A percentile compares a stretch with the other conserved stretches of the same genome.
Conservation (phyloP, 805 yeast genomes). For the Dipodascopsis tothii region DNA sequence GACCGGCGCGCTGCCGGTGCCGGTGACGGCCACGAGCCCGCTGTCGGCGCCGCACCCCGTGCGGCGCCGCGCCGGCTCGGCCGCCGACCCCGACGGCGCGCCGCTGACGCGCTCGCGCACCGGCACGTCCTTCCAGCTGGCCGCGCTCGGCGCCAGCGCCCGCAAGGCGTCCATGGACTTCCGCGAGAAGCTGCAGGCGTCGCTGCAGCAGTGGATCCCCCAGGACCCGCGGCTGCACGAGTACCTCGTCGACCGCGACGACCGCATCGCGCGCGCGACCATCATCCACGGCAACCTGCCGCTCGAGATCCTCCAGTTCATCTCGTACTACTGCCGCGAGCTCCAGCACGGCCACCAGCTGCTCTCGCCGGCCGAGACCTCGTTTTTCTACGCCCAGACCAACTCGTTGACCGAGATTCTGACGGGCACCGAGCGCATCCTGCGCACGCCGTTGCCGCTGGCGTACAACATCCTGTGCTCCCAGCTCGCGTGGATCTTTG, state of each 20-base stretch:
- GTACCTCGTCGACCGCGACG: conserved; percentile 18
- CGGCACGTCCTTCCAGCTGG: neutral
- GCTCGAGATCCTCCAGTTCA: conserved; percentile 15
- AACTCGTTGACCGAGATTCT: conserved; percentile 12
- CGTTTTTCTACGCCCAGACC: conserved; percentile 8
- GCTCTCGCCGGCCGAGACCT: conserved; percentile 7
- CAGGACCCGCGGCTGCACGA: conserved; percentile 9
- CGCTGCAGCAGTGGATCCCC: conserved; percentile 7
- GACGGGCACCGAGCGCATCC: conserved; percentile 20
- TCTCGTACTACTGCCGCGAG: conserved; percentile 14
- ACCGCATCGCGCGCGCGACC: conserved; percentile 18
- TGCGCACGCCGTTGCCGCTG: conserved; percentile 21
- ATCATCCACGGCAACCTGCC: conserved; percentile 21
- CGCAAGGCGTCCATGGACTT: conserved; percentile 1
- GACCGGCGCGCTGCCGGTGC: too few relatives aligned
- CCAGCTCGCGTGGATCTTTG: conserved; percentile 23
- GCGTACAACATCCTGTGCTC: conserved; percentile 21
- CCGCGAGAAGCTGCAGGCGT: conserved; percentile 1
- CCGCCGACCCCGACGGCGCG: neutral
- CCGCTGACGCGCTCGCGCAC: neutral
- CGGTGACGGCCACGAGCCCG: too few relatives aligned
- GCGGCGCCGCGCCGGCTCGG: neutral
- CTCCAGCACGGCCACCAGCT: conserved; percentile 9
- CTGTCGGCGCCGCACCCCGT: too few relatives aligned
- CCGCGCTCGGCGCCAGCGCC: neutral